Base-by-base conservation (phyloP, 1,284 basidiomycete genomes). In the Schizophyllum commune region DNA sequence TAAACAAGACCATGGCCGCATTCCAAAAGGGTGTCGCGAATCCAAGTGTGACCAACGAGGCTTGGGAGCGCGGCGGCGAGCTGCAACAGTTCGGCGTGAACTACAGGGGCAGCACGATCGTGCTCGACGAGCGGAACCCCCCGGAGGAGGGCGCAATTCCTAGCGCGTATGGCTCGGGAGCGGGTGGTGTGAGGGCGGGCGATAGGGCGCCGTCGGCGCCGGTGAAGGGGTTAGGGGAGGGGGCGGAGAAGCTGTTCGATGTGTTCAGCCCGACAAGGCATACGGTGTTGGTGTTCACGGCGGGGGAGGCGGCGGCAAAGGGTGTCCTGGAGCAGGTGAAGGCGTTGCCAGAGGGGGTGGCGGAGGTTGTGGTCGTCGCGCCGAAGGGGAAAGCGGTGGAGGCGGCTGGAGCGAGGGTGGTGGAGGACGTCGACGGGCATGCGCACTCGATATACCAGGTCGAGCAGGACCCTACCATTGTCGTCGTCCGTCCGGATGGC, bases 51-150 rank as follows among this genome's bases (percentile, higher is more conserved):
- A 20, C 57, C 8, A 11, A 9, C 17, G 32, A 52, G 5, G 52
- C 32, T 13, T 71, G 68, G 66, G 65, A 67, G 32, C 68, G 69
- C 13, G 64, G 54, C 8, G 68, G 67, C 9, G 66, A 68, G 1
- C 69, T 80, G 22, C 65, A 68, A 20, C 75, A 77, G 66, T 71
- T 80, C 52, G 79, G 79, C 1, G 72, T 81, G 34, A 81, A 81
- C 66, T 81, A 77, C 62, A 72, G 79, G 20, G 76, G 76, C 73
- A 81, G 79, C 65, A 69, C 75, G 3, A 73, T 80, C 55, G 72
- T 80, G 21, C 52, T 78, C 21, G 78, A 81, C 58, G 76, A 76
- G 5, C 1, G 53, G 11, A 20, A 55, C 19, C 11, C 53, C 3
- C 53, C 27, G 5, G 27, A 27, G 27, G 15, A 15, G 11, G 53